Conservation (phyloP, 2,329 filamentous ascomycete genomes). For the Plectosphaerella plurivora region DNA sequence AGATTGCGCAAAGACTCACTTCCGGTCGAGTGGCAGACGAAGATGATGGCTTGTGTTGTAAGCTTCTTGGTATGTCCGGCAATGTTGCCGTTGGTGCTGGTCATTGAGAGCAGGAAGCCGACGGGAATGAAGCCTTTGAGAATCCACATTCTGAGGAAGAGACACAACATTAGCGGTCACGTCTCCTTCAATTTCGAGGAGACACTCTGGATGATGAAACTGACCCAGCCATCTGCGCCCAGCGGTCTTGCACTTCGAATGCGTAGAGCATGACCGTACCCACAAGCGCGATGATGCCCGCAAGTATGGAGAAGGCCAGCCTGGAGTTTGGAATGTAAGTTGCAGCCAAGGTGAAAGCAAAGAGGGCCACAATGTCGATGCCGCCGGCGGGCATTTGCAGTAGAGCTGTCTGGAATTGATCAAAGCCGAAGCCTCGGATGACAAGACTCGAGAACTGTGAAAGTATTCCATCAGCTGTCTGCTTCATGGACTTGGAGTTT, state of each 20-base stretch:
- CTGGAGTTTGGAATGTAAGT: no score
- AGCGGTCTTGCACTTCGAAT: not conserved
- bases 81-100: not conserved
- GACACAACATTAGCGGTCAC: no score
- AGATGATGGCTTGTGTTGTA: not conserved
- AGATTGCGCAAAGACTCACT: not conserved
- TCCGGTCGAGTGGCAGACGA: not conserved
- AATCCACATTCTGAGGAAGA: not conserved
- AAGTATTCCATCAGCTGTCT: no score
- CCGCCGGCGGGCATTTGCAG: no score
- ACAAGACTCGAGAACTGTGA: no score
- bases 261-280: not conserved
- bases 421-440: no score
- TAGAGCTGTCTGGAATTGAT: no score
- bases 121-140: not conserved
- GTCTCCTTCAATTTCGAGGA: no score
- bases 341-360: no score
- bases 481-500: no score
- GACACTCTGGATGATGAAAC: not conserved
- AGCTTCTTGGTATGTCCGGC: not conserved
- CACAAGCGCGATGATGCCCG: not conserved
- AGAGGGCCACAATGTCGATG: no score
- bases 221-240: not conserved
- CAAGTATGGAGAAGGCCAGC: no score
- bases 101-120: not conserved